Evolutionary conservation across 2,329 filamentous ascomycete genomes (phyloP).

Genomic region (Penicillium sp.): DNA sequence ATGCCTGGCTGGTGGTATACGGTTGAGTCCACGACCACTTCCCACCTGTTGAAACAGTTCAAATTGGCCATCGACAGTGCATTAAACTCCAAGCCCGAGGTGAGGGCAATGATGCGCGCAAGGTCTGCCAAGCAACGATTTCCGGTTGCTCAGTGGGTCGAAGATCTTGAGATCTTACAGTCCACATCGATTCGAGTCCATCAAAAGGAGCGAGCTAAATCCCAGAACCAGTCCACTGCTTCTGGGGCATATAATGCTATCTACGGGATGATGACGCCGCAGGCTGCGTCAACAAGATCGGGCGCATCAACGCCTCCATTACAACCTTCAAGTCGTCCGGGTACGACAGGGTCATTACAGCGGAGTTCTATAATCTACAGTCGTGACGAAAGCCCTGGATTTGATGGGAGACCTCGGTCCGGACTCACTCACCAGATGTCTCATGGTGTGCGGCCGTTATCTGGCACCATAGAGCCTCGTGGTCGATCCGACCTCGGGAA

Average conservation of each 20-base stretch:
- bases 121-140: conserved; percentile 65
- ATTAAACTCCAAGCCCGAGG: conserved; percentile 56
- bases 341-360: conserved; percentile 39
- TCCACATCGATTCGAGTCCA: conserved; percentile 59
- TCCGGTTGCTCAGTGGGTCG: conserved; percentile 66
- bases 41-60: conserved; percentile 65
- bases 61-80: conserved; percentile 63
- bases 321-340: conserved; percentile 40
- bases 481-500: conserved; percentile 31
- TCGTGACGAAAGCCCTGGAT: conserved; percentile 37
- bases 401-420: conserved; percentile 32
- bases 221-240: conserved; percentile 31
- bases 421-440: conserved; percentile 40
- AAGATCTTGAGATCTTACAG: conserved; percentile 64
- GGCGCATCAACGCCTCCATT: conserved; percentile 30
- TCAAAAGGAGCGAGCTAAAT: conserved; percentile 43
- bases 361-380: conserved; percentile 43
- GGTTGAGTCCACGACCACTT: conserved; percentile 63
- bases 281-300: conserved; percentile 16
- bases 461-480: conserved; percentile 37
- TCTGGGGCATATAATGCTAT: conserved; percentile 46
- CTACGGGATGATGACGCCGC: conserved; percentile 38
- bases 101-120: conserved; percentile 63
- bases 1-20: conserved; percentile 74
- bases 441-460: conserved; percentile 43